Evolutionary conservation across 805 yeast genomes (phyloP).

Genomic region (Starmerella cellae): DNA sequence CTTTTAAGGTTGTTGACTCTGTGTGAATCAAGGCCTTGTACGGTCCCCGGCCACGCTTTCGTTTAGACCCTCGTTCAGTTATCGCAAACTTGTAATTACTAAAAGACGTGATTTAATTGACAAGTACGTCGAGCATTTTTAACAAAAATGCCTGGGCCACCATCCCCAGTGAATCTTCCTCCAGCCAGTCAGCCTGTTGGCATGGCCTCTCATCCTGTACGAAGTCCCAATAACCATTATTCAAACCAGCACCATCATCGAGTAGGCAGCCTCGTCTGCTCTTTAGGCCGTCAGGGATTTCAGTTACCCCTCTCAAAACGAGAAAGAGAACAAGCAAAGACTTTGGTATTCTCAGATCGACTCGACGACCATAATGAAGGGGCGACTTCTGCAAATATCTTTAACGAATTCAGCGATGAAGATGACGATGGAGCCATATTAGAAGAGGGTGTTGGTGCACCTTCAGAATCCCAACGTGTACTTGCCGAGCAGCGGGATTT

Average conservation of each 20-base stretch:
- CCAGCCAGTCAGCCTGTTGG: not conserved
- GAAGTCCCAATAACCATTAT: not conserved
- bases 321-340: slow-evolving; percentile 10
- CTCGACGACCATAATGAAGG: slow-evolving; percentile 2
- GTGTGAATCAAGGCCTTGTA: too few species aligned
- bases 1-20: too few species aligned
- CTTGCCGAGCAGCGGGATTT: slow-evolving; percentile 25
- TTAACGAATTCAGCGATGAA: slow-evolving; percentile 3
- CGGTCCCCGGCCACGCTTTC: too few species aligned
- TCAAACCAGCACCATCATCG: slow-evolving; percentile 3
- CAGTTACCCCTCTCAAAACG: slow-evolving; percentile 9
- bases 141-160: not conserved
- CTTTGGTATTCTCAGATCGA: slow-evolving; percentile 13
- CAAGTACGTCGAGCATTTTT: too few species aligned
- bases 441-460: slow-evolving; percentile 23
- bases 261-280: slow-evolving; percentile 16
- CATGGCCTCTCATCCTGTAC: not conserved
- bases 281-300: slow-evolving; percentile 18
- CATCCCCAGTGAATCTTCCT: not conserved
- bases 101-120: too few species aligned
- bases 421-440: slow-evolving; percentile 21
- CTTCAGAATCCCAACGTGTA: slow-evolving; percentile 23
- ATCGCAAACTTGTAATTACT: too few species aligned
- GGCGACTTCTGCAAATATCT: not conserved
- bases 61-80: too few species aligned